A percentile compares a stretch with the other conserved stretches of the same genome.
Evolutionary conservation across 2,329 filamentous ascomycete species (phyloP).

Genomic region (Alternaria dauci): DNA sequence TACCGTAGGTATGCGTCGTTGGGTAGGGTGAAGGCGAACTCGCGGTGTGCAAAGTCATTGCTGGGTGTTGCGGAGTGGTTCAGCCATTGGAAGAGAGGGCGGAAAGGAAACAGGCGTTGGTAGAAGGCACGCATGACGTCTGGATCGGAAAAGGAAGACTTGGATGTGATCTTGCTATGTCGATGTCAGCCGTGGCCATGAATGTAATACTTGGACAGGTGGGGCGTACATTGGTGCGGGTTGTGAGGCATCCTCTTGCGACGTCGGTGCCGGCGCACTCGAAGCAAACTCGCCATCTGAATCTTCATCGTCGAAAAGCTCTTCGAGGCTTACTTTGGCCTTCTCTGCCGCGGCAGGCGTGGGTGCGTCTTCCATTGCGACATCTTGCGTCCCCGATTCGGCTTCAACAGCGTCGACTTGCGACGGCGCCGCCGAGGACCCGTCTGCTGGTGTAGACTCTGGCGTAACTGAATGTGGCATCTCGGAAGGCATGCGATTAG

Average conservation of each 20-base stretch:
- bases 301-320: constrained; percentile 67
- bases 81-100: constrained; percentile 95
- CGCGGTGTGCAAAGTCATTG: constrained; percentile 88
- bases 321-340: constrained; percentile 59
- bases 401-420: constrained; percentile 48
- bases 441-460: constrained; percentile 50
- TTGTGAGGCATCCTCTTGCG: constrained; percentile 51
- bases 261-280: constrained; percentile 58
- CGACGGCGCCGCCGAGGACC: constrained; percentile 47
- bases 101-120: constrained; percentile 92
- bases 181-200: constrained; percentile 27
- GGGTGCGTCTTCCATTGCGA: constrained; percentile 43
- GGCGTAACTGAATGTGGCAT: constrained; percentile 60
- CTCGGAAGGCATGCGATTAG: constrained; percentile 14
- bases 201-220: neutral
- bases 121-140: constrained; percentile 94
- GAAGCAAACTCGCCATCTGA: constrained; percentile 67
- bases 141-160: constrained; percentile 68
- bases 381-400: constrained; percentile 40
- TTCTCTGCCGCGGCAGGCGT: constrained; percentile 40
- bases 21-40: constrained; percentile 94
- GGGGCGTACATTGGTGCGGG: constrained; percentile 52
- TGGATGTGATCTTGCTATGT: constrained; percentile 49
- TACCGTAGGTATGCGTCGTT: constrained; percentile 94
- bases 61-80: constrained; percentile 90